phyloP scores from a whole-genome alignment of 225 moss, liverwort and hornwort genomes.

The Bryum argenteum region DNA sequence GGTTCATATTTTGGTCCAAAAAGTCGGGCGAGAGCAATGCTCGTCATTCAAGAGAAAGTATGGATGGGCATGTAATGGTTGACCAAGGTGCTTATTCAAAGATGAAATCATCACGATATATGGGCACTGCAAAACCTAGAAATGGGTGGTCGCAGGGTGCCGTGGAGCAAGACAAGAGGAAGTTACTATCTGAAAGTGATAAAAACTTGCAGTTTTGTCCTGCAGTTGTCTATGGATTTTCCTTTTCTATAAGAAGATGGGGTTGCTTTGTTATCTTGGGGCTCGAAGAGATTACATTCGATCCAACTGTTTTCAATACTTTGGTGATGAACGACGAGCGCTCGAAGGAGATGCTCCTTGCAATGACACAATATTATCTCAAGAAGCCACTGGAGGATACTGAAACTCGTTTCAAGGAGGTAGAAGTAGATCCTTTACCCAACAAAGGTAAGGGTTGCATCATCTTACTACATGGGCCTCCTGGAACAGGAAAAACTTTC shows the following conservation, averaged over 20 bases:
- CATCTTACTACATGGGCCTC: slow-evolving; percentile 26
- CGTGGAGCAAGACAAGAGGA: neutral
- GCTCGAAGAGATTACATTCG: neutral
- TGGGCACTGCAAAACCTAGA: slow-evolving; percentile 18
- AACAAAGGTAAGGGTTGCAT: slow-evolving; percentile 48
- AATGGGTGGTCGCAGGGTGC: slow-evolving; percentile 13
- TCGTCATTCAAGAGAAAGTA: neutral
- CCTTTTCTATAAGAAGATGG: slow-evolving; percentile 29
- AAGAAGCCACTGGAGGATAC: neutral
- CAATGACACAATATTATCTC: neutral
- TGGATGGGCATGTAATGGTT: slow-evolving; percentile 17
- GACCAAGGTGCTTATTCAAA: slow-evolving; percentile 3
- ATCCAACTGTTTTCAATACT: neutral
- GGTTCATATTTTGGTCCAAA: neutral
- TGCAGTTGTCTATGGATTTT: slow-evolving; percentile 23
- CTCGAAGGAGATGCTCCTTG: neutral
- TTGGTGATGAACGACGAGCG: slow-evolving; percentile 12
- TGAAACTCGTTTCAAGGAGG: neutral
- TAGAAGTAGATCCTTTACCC: slow-evolving; percentile 18
- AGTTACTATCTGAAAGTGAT: neutral
- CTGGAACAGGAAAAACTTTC: slow-evolving; percentile 22
- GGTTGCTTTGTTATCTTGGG: slow-evolving; percentile 30
- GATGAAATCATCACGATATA: slow-evolving; percentile 1
- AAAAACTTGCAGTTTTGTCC: slow-evolving; percentile 23
- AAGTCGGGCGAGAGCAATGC: too few relatives aligned